Base-by-base conservation (phyloP, 495 filamentous ascomycete genomes). In the Sordaria brevicollis region DNA sequence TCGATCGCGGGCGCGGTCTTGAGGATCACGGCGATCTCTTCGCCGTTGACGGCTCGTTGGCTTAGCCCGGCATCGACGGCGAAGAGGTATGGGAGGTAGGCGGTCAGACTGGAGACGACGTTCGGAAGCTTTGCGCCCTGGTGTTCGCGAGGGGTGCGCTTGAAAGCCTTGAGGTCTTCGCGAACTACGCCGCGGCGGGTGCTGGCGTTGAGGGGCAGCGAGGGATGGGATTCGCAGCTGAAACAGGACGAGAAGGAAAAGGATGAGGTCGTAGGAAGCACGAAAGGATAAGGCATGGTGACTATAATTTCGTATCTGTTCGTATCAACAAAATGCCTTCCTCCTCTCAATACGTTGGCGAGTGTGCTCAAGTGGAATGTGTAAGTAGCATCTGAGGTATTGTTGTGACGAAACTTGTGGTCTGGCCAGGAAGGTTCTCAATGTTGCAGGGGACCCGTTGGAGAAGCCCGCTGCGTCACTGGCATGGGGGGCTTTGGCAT, bases 241-340 rank as follows among this genome's bases (percentile, higher is more conserved):
- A 94, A 88, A 80, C 84, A 89, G 21, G 87, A 82, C 9, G 91
- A 88, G 77, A 96, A 94, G 39, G 90, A 89, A 73, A 94, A 87
- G 54, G 88, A 84, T 3, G 92, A 95, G 29, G 93, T 96, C 25
- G 93, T 97, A 3, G 93, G 92, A 39, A 97, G 86, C 36, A 84
- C 82, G 75, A 94, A 96, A 21, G 90, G 89, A 78, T 90, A 97
- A 54, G 94, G 93, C 94, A 97, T 97, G 36, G 70, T 86, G 78
- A 67, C 29, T 69, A 8, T 3, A 7, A 0, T 31, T 2, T 31
- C 1, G 11, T n/a, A 31, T 17, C 9, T 43, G 36, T 31, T 39
- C n/a, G 8, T 57, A 7, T 57, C 49, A 57, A 6, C 1, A 49
- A 13, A 49, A 4, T 1, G 41, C 13, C 41, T 5, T 31, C 25